phyloP scores from a whole-genome alignment of 345 rosid species.

The Noccaea caerulescens region DNA sequence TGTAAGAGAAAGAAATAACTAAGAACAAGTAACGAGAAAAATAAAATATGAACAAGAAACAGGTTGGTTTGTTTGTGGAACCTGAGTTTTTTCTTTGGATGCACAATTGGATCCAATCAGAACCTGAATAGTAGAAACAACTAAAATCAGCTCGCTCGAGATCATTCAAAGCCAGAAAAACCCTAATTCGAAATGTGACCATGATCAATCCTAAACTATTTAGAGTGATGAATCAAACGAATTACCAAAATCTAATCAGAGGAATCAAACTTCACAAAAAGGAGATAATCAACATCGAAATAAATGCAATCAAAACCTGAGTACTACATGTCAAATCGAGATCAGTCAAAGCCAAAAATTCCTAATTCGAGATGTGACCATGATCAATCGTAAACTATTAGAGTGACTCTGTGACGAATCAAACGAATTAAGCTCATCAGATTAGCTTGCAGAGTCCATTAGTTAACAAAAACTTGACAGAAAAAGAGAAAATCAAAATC shows the following conservation, averaged over 20 bases:
- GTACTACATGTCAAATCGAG: not conserved
- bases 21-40: conserved; percentile 1
- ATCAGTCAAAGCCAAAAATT: not conserved
- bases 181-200: not conserved
- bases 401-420: not conserved
- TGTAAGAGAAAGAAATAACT: conserved; percentile 15
- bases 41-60: conserved; percentile 20
- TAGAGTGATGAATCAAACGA: no score
- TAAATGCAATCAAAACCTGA: no score
- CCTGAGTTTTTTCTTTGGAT: conserved; percentile 86
- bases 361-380: not conserved
- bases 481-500: not conserved
- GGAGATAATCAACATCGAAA: no score
- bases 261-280: no score
- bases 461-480: not conserved
- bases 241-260: no score
- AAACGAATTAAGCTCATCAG: not conserved
- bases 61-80: conserved; percentile 30
- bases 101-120: conserved; percentile 66
- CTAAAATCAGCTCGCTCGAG: conserved; percentile 9
- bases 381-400: not conserved
- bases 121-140: conserved; percentile 55
- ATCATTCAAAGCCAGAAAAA: not conserved
- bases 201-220: not conserved
- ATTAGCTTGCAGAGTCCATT: not conserved